These are phyloP conservation scores for Globisporangium radiosum DNA, from an alignment of 352 stramenopile genomes.

Conservation along the genomic window DNA sequence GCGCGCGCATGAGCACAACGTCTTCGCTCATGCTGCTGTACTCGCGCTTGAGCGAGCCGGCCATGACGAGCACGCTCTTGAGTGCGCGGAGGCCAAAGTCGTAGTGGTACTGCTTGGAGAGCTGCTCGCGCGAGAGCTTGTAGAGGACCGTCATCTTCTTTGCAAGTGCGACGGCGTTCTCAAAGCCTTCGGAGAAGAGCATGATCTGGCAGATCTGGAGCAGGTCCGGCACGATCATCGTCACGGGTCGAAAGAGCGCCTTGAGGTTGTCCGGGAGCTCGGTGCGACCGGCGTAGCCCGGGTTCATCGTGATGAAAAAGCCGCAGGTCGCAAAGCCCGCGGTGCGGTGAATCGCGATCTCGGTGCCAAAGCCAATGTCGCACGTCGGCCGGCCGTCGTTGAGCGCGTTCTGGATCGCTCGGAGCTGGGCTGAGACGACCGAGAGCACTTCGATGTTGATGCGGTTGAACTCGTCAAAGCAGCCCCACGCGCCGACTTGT, in stretches of 20 bases:
- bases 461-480: constrained; percentile 86
- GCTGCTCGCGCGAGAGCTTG: constrained; percentile 92
- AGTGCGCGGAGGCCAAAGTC: constrained; percentile 92
- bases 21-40: constrained; percentile 92
- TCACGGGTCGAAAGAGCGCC: constrained; percentile 89
- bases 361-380: constrained; percentile 88
- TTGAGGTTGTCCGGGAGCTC: constrained; percentile 92
- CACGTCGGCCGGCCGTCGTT: constrained; percentile 89
- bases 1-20: constrained; percentile 91
- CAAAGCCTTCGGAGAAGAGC: constrained; percentile 92
- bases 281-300: constrained; percentile 87
- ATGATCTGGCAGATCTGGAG: constrained; percentile 93
- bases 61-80: constrained; percentile 94
- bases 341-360: constrained; percentile 89
- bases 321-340: constrained; percentile 90
- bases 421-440: constrained; percentile 82
- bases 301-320: constrained; percentile 96
- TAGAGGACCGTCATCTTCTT: constrained; percentile 96
- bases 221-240: constrained; percentile 92
- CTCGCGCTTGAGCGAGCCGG: constrained; percentile 89
- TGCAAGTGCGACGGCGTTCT: constrained; percentile 81
- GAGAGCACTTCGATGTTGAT: constrained; percentile 87
- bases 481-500: constrained; percentile 84
- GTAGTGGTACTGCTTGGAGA: constrained; percentile 95
- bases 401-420: constrained; percentile 90